Conservation (phyloP, 164 flowering plant genomes). For the grape (Vitis vinifera) region DNA sequence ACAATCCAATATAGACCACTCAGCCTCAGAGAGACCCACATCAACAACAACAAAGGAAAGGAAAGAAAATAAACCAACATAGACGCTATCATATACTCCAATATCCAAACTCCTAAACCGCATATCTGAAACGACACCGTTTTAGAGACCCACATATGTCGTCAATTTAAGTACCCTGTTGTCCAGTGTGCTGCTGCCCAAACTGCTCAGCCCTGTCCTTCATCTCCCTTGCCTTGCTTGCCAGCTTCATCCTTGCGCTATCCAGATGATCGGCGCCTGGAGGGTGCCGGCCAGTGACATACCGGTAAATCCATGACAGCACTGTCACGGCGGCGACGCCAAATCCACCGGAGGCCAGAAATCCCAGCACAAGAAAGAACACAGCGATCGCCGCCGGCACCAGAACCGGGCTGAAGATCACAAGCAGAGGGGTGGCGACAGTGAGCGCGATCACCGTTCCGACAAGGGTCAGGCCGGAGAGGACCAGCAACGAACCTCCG, state of each 20-base stretch:
- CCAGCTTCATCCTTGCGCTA: constrained; percentile 33
- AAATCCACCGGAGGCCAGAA: constrained; percentile 52
- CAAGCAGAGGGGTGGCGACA: constrained; percentile 47
- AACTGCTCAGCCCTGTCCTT: constrained; percentile 46
- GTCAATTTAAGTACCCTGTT: constrained; percentile 7
- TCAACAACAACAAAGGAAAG: too few relatives aligned
- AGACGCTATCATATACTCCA: too few relatives aligned
- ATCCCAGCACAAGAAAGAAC: constrained; percentile 31
- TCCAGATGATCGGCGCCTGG: constrained; percentile 46
- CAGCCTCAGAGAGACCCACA: too few relatives aligned
- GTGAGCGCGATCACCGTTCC: constrained; percentile 45
- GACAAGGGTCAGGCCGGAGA: constrained; percentile 46
- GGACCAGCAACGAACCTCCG: constrained; percentile 42
- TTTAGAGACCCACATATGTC: too few relatives aligned
- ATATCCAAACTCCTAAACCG: too few relatives aligned
- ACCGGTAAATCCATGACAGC: constrained; percentile 47
- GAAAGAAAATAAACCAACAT: too few relatives aligned
- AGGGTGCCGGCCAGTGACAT: constrained; percentile 45
- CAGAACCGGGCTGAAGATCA: constrained; percentile 42
- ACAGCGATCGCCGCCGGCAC: constrained; percentile 46
- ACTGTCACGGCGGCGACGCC: constrained; percentile 48
- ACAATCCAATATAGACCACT: too few relatives aligned
- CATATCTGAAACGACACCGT: too few relatives aligned
- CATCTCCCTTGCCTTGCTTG: constrained; percentile 43
- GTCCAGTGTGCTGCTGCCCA: constrained; percentile 28